Evolutionary conservation across 371 early-diverging fungal genomes (phyloP).

Genomic region (Circinella minor): DNA sequence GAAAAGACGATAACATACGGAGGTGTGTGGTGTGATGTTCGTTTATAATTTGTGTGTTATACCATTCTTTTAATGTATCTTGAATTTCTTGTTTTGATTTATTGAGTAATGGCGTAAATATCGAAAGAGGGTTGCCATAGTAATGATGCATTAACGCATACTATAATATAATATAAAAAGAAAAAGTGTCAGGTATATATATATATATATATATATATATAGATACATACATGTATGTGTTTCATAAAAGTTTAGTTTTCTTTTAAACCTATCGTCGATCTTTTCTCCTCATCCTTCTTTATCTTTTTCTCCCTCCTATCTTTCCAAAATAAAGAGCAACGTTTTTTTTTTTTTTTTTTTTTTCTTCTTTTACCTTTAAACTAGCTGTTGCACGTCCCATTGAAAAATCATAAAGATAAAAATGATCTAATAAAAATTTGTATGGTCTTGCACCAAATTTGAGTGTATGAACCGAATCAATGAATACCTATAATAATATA

Average conservation of each 20-base stretch:
- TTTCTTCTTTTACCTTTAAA: slow-evolving; percentile 61
- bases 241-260: no score
- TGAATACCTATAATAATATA: slow-evolving; percentile 51
- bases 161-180: slow-evolving; percentile 15
- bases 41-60: slow-evolving; percentile 26
- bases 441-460: slow-evolving; percentile 74
- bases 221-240: no score
- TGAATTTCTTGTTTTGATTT: slow-evolving; percentile 31
- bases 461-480: slow-evolving; percentile 53
- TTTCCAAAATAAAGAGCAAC: no score
- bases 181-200: neutral
- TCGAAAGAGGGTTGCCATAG: slow-evolving; percentile 84
- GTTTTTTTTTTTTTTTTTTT: neutral
- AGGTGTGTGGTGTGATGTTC: slow-evolving; percentile 64
- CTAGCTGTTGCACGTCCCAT: slow-evolving; percentile 72
- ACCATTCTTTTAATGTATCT: slow-evolving; percentile 37
- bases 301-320: no score
- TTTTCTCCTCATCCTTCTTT: no score
- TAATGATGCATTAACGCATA: slow-evolving; percentile 88
- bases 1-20: slow-evolving; percentile 81
- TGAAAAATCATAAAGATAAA: slow-evolving; percentile 79
- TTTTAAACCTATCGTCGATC: no score
- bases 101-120: slow-evolving; percentile 54
- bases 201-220: neutral
- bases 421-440: slow-evolving; percentile 78